Evolutionary conservation across 1,284 basidiomycete species (phyloP).

Genomic region (Cystobasidium sp.): DNA sequence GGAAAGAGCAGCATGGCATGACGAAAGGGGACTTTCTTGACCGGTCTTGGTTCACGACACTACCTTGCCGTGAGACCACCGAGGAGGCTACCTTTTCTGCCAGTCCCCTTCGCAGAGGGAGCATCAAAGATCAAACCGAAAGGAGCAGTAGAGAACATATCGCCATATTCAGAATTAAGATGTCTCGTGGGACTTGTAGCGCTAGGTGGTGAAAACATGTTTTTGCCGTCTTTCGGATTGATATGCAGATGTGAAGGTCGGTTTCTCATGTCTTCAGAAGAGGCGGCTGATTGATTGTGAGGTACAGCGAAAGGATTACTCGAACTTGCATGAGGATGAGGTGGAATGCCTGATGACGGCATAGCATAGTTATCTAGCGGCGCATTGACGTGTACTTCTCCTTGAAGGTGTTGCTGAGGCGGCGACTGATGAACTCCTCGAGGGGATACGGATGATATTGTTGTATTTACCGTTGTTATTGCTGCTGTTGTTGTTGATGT

Average conservation of each 20-base stretch:
- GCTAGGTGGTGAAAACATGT: conserved; percentile 22
- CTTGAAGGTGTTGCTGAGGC: neutral
- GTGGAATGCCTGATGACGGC: neutral
- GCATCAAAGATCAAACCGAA: conserved; percentile 33
- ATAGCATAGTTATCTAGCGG: neutral
- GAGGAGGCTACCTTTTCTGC: conserved; percentile 30
- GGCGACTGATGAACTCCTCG: neutral
- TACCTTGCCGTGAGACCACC: conserved; percentile 25
- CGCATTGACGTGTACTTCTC: conserved; percentile 15
- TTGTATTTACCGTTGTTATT: neutral
- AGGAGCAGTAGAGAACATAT: conserved; percentile 34
- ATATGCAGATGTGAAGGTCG: conserved; percentile 25
- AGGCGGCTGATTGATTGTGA: neutral
- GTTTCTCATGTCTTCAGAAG: neutral
- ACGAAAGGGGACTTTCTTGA: too few relatives aligned
- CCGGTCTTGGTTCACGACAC: too few relatives aligned
- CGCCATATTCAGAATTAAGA: conserved; percentile 25
- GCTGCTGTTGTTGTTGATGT: neutral
- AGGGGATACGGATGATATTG: neutral
- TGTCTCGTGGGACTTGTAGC: conserved; percentile 30
- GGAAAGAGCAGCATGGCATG: too few relatives aligned
- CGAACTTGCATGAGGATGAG: neutral
- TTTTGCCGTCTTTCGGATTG: neutral
- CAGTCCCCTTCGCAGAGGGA: neutral
- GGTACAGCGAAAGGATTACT: conserved; percentile 5